phyloP scores from a whole-genome alignment of 176 grass and related monocot species.

The Oryza coarctata region DNA sequence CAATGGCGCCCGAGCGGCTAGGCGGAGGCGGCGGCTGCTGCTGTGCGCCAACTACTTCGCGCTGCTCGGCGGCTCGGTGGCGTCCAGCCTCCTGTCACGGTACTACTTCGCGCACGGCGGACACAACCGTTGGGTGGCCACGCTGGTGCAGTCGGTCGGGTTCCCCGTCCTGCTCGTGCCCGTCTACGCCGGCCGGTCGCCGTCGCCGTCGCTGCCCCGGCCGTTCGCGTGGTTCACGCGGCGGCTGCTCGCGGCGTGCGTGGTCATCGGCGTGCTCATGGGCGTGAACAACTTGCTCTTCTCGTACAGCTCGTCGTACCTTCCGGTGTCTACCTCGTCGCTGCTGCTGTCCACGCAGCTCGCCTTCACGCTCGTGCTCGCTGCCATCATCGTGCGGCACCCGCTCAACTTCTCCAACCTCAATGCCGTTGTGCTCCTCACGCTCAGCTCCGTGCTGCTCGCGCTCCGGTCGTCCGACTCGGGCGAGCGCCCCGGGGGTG shows the following conservation, averaged over 20 bases:
- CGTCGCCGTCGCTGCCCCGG: conserved; percentile 15
- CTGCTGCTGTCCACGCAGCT: conserved; percentile 91
- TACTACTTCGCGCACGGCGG: conserved; percentile 92
- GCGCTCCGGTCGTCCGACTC: conserved; percentile 52
- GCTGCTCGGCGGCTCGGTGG: conserved; percentile 73
- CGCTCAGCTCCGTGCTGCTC: conserved; percentile 76
- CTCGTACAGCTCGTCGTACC: conserved; percentile 75
- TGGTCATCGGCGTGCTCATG: conserved; percentile 77
- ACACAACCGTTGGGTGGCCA: conserved; percentile 73
- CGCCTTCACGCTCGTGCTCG: conserved; percentile 79
- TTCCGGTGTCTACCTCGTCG: conserved; percentile 91
- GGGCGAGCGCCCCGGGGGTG: conserved; percentile 50
- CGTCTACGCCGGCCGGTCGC: conserved; percentile 48
- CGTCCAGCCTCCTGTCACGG: conserved; percentile 75
- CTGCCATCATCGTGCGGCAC: conserved; percentile 72
- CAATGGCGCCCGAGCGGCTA: not conserved
- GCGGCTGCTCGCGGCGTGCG: conserved; percentile 45
- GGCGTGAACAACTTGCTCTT: conserved; percentile 92
- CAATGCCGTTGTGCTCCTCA: conserved; percentile 86
- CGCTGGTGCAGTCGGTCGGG: conserved; percentile 82
- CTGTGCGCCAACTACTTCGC: conserved; percentile 64
- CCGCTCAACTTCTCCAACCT: conserved; percentile 81
- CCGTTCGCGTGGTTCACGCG: conserved; percentile 56
- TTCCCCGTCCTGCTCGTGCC: conserved; percentile 79
- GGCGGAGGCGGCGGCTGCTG: conserved; percentile 26